phyloP scores from a whole-genome alignment of 2,329 filamentous ascomycete genomes.

The Fusarium sp. region DNA sequence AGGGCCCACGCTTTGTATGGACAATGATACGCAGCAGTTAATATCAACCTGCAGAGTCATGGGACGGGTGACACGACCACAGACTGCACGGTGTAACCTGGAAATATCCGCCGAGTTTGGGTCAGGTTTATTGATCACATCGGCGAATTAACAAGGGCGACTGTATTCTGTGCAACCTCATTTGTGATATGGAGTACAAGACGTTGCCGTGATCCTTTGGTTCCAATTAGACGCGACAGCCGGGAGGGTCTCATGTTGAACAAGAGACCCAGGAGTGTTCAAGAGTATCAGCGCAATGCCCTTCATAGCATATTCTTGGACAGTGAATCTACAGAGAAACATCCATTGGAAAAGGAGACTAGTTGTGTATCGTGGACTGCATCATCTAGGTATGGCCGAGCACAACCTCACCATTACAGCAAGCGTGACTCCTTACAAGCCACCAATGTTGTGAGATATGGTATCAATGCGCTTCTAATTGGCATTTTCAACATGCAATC shows the following conservation, averaged over 20 bases:
- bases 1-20: background rate
- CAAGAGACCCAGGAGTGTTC: background rate
- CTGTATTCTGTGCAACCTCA: background rate
- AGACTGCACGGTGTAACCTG: background rate
- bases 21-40: background rate
- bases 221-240: background rate
- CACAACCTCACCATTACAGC: background rate
- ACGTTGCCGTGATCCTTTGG: background rate
- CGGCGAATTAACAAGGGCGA: background rate
- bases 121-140: background rate
- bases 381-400: background rate
- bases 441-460: background rate
- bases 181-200: background rate
- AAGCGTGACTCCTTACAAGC: background rate
- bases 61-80: background rate
- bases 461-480: background rate
- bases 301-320: background rate
- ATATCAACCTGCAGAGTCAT: background rate
- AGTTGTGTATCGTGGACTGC: background rate
- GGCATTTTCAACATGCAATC: fast-evolving
- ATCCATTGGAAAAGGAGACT: background rate
- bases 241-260: background rate
- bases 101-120: background rate
- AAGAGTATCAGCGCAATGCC: background rate
- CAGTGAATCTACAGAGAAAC: background rate